Percentiles rank a stretch among this genome's conserved stretches.
phyloP scores from a whole-genome alignment of 257 asterid species.

The Galeopsis tetrahit region DNA sequence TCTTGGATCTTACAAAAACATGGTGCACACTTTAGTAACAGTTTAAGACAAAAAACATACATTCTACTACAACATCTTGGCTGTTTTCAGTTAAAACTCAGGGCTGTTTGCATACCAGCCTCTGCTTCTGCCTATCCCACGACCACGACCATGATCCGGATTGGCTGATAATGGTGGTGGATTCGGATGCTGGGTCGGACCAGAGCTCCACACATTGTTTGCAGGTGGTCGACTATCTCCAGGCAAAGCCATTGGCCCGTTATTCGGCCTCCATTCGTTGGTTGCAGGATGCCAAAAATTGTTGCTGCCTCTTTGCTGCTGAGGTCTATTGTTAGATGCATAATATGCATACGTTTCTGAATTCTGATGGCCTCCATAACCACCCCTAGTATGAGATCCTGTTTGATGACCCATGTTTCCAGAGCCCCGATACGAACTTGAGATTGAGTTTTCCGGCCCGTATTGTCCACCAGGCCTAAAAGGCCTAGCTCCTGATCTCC shows the following conservation, averaged over 20 bases:
- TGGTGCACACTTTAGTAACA: background rate
- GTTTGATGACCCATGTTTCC: background rate
- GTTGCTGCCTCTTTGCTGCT: background rate
- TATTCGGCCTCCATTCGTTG: constrained; percentile 28
- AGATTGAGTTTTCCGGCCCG: background rate
- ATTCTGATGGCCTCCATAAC: constrained; percentile 1
- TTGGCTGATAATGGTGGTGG: background rate
- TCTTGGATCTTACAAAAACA: constrained; percentile 12
- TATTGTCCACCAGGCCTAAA: background rate
- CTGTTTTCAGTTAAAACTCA: background rate
- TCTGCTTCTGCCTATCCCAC: constrained; percentile 16
- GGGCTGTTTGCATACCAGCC: background rate
- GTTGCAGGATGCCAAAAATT: background rate
- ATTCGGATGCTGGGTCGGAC: background rate
- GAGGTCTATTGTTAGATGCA: background rate
- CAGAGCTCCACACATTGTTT: background rate
- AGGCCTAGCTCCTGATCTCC: constrained; percentile 1
- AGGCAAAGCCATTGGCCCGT: background rate
- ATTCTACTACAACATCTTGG: background rate
- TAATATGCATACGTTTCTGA: background rate
- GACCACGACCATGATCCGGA: constrained; percentile 29
- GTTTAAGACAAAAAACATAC: background rate
- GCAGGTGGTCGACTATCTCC: background rate
- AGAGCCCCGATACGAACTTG: background rate
- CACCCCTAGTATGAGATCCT: constrained; percentile 9